Evolutionary conservation across 169 alveolate genomes (phyloP).

Genomic region (Plasmodium vinckei): DNA sequence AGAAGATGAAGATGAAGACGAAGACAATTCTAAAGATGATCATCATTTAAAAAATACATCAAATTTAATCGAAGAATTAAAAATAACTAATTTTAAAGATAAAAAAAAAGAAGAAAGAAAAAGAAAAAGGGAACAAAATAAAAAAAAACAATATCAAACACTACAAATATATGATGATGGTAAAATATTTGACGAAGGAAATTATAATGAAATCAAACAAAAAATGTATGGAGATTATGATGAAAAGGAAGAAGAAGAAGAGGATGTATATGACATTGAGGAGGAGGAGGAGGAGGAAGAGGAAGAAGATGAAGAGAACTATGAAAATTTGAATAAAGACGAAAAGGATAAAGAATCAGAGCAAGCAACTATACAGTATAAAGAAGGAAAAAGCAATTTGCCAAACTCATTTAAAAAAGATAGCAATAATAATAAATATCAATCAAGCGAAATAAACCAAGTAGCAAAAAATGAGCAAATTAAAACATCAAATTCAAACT

Average conservation of each 20-base stretch:
- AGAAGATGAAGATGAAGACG: constrained; percentile 22
- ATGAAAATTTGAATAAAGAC: neutral
- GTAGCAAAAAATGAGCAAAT: too few relatives aligned
- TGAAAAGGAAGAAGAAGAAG: constrained; percentile 17
- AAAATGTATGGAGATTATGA: constrained; percentile 28
- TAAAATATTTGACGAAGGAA: constrained; percentile 67
- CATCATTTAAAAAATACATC: neutral
- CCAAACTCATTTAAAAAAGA: too few relatives aligned
- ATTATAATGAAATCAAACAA: constrained; percentile 15
- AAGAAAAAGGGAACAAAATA: constrained; percentile 17
- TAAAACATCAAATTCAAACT: too few relatives aligned
- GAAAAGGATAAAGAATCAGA: neutral
- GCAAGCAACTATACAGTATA: neutral
- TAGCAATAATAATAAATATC: too few relatives aligned
- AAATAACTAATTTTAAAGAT: constrained; percentile 2
- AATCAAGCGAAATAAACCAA: too few relatives aligned
- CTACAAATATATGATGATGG: constrained; percentile 39
- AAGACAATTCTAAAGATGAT: neutral
- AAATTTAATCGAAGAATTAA: neutral
- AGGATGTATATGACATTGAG: constrained; percentile 34
- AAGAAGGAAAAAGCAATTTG: neutral
- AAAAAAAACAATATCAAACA: constrained; percentile 3
- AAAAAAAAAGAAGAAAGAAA: constrained; percentile 17
- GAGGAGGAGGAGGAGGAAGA: constrained; percentile 41
- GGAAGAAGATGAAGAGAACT: neutral